phyloP scores from a whole-genome alignment of 78 protist species.

The Cavenderia fasciculata region DNA sequence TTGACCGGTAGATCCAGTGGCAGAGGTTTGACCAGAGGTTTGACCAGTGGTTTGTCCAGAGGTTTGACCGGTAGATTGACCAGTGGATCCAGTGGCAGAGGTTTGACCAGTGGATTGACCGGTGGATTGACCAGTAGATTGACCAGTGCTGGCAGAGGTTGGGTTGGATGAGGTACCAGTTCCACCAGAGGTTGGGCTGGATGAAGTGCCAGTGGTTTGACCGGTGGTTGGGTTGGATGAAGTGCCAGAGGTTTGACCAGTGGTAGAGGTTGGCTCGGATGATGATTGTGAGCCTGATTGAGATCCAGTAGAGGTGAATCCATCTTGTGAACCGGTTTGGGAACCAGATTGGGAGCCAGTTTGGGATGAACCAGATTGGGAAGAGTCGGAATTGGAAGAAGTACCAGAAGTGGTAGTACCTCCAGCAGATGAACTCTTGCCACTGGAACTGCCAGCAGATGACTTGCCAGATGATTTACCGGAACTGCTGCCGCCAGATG shows the following conservation, averaged over 20 bases:
- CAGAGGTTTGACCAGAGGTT: neutral
- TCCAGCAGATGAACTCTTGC: neutral
- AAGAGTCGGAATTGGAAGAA: neutral
- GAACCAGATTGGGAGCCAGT: constrained; percentile 25
- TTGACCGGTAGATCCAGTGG: neutral
- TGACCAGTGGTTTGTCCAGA: neutral
- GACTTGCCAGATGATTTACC: neutral
- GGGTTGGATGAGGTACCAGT: neutral
- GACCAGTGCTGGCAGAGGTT: neutral
- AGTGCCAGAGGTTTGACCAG: neutral
- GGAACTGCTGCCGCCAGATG: constrained; percentile 6
- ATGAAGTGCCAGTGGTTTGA: neutral
- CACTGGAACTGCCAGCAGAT: neutral
- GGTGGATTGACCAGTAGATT: constrained; percentile 9
- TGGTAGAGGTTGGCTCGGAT: constrained; percentile 2
- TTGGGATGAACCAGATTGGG: constrained; percentile 2
- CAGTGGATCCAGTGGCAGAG: constrained; percentile 4
- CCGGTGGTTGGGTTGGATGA: neutral
- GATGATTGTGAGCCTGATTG: constrained; percentile 13
- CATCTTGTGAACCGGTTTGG: constrained; percentile 7
- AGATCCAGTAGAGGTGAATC: constrained; percentile 8
- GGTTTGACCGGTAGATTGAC: neutral
- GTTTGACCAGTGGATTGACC: constrained; percentile 34
- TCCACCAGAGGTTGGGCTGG: neutral
- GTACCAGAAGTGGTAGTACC: neutral